phyloP scores from a whole-genome alignment of 306 rosid species.

The Fagus crenata region DNA sequence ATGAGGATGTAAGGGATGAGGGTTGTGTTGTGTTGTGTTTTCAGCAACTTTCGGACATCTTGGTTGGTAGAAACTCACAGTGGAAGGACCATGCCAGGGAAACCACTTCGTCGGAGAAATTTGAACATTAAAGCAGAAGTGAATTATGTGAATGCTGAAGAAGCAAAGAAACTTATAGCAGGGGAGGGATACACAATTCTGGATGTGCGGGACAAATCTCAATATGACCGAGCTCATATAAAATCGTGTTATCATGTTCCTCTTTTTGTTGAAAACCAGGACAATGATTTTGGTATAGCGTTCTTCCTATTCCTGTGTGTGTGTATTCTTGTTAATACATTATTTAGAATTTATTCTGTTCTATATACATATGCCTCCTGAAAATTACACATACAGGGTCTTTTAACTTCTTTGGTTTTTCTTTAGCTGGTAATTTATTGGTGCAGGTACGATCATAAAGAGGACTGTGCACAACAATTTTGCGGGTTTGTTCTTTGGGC shows the following conservation, averaged over 20 bases:
- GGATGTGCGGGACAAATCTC: slow-evolving; percentile 80
- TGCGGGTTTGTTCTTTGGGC: slow-evolving; percentile 83
- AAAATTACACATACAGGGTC: background rate
- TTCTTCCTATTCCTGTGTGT: background rate
- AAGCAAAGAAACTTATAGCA: slow-evolving; percentile 69
- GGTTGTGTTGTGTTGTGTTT: slow-evolving; percentile 53
- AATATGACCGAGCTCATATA: slow-evolving; percentile 77
- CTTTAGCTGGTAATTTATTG: slow-evolving; percentile 13
- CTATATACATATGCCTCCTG: background rate
- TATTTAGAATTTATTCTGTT: background rate
- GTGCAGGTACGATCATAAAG: slow-evolving; percentile 74
- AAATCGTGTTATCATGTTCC: slow-evolving; percentile 84
- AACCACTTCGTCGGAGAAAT: slow-evolving; percentile 36
- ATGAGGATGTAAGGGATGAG: slow-evolving; percentile 41
- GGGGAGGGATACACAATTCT: slow-evolving; percentile 65
- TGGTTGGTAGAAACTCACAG: slow-evolving; percentile 57
- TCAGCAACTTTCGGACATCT: slow-evolving; percentile 64
- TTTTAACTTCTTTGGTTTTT: background rate
- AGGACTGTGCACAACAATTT: slow-evolving; percentile 94
- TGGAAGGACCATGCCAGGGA: slow-evolving; percentile 53
- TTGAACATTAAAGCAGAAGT: slow-evolving; percentile 67
- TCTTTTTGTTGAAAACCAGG: slow-evolving; percentile 77
- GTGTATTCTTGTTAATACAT: background rate
- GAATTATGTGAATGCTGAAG: slow-evolving; percentile 65
- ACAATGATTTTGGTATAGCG: slow-evolving; percentile 68